Evolutionary conservation across 2,329 filamentous ascomycete species (phyloP).

Genomic region (Colletotrichum camelliae): DNA sequence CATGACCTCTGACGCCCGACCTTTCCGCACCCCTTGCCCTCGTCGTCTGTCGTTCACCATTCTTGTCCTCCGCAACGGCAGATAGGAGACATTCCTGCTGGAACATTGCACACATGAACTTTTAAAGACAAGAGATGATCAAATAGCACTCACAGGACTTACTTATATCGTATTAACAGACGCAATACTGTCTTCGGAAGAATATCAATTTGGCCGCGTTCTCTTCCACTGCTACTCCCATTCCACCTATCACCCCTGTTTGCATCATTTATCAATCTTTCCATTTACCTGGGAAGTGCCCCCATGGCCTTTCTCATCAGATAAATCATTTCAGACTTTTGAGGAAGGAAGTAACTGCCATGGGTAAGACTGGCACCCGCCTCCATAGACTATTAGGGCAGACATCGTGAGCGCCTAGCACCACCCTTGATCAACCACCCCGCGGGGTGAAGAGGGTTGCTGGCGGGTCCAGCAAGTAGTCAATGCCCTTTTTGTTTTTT

Average conservation of each 20-base stretch:
- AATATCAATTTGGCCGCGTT: not conserved
- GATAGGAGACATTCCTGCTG: too few species aligned
- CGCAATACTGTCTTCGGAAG: too few species aligned
- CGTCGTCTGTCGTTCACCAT: too few species aligned
- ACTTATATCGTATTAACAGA: too few species aligned
- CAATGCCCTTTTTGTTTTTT: not conserved
- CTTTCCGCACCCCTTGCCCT: not conserved
- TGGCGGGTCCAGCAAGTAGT: not conserved
- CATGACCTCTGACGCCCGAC: not conserved
- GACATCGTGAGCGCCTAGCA: not conserved
- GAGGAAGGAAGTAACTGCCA: not conserved
- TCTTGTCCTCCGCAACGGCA: too few species aligned
- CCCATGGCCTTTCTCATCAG: not conserved
- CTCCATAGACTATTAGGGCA: not conserved
- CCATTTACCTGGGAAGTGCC: rapidly evolving
- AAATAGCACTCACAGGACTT: too few species aligned
- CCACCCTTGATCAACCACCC: not conserved
- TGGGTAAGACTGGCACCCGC: not conserved
- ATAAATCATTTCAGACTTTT: not conserved
- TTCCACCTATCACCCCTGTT: not conserved
- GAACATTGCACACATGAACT: too few species aligned
- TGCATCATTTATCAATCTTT: rapidly evolving
- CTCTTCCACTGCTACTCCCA: not conserved
- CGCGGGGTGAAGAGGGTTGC: not conserved
- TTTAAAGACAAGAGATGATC: too few species aligned